Conservation (phyloP, 148 eudicot genomes). For the Spergularia marina region DNA sequence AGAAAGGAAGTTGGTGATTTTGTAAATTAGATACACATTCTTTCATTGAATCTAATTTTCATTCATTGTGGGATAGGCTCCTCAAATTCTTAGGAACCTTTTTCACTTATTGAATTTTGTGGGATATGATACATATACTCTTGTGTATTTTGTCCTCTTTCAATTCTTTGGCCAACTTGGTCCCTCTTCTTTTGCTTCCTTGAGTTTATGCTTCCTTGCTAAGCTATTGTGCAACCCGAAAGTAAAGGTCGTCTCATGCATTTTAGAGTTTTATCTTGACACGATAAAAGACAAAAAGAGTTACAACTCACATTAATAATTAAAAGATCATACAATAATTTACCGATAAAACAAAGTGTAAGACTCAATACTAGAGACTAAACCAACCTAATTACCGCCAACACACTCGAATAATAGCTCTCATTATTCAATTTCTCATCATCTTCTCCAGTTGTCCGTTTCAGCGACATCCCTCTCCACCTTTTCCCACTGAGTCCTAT, state of each 20-base stretch:
- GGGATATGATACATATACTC: background rate
- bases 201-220: too few species aligned
- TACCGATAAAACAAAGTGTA: too few species aligned
- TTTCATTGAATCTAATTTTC: slow-evolving; percentile 19
- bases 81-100: background rate
- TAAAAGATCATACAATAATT: background rate
- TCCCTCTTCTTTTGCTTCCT: too few species aligned
- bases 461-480: too few species aligned
- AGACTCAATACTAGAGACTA: too few species aligned
- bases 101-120: slow-evolving; percentile 7
- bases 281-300: background rate
- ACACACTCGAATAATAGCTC: too few species aligned
- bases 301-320: background rate
- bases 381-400: too few species aligned
- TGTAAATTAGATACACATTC: slow-evolving; percentile 27
- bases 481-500: too few species aligned
- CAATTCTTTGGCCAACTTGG: background rate
- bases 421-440: too few species aligned
- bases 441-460: too few species aligned
- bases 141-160: background rate
- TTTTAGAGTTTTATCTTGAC: background rate
- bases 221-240: too few species aligned
- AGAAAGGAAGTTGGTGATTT: slow-evolving; percentile 18
- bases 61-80: background rate
- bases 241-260: too few species aligned